Conservation (phyloP, 2,329 filamentous ascomycete species). For the Apiospora hydei region DNA sequence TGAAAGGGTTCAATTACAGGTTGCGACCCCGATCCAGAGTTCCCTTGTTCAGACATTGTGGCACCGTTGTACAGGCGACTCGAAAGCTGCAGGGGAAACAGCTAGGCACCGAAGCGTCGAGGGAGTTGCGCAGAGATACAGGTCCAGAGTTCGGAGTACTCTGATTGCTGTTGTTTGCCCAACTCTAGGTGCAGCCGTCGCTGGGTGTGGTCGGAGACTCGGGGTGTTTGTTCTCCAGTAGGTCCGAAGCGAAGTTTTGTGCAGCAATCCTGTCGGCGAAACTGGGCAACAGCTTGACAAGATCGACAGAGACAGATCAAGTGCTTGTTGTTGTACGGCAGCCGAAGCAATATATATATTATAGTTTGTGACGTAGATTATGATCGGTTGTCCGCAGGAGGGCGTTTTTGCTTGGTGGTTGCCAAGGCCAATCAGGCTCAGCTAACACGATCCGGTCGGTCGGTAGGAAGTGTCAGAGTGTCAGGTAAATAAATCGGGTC, state of each 20-base stretch:
- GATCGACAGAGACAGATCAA: conserved; percentile 1
- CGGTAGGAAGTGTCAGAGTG: conserved; percentile 15
- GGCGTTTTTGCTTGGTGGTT: background rate
- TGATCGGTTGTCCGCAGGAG: conserved; percentile 17
- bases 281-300: background rate
- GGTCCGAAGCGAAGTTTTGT: conserved; percentile 2
- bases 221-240: conserved; percentile 14
- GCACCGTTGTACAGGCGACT: conserved; percentile 12
- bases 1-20: conserved; percentile 38
- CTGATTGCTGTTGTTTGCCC: conserved; percentile 9
- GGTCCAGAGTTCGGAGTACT: background rate
- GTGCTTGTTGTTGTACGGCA: conserved; percentile 16
- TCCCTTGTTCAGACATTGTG: conserved; percentile 42
- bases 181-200: background rate
- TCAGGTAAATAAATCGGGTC: conserved; percentile 15
- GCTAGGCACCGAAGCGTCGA: conserved; percentile 8
- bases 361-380: conserved; percentile 17
- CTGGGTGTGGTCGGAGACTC: conserved; percentile 2
- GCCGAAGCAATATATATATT: conserved; percentile 18
- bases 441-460: conserved; percentile 21
- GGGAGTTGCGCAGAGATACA: background rate
- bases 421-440: conserved; percentile 21
- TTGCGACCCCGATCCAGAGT: conserved; percentile 31
- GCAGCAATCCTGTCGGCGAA: background rate
- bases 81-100: conserved; percentile 34